Conservation (phyloP, 306 rosid species). For the Oemleria cerasiformis region DNA sequence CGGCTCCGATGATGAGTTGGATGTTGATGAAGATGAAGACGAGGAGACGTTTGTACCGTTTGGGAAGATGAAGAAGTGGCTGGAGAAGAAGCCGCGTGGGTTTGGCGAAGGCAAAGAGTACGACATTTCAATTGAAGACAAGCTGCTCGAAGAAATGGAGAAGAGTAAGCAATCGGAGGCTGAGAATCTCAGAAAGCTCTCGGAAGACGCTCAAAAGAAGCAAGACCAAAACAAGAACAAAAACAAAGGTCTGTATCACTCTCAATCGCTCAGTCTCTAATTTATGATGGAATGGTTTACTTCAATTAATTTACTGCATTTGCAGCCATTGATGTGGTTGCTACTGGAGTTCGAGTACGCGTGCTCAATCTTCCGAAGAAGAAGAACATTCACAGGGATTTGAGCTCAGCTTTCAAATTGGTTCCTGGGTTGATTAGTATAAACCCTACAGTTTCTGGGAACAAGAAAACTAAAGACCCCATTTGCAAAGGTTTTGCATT, state of each 20-base stretch:
- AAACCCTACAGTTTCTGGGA: conserved; percentile 65
- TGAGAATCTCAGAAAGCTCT: conserved; percentile 52
- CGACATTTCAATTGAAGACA: conserved; percentile 76
- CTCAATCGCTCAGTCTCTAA: background rate
- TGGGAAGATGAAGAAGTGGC: conserved; percentile 58
- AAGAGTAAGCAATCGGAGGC: conserved; percentile 50
- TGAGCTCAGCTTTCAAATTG: conserved; percentile 60
- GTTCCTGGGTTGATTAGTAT: conserved; percentile 60
- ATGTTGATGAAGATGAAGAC: conserved; percentile 29
- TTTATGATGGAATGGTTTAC: background rate
- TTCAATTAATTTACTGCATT: conserved; percentile 8
- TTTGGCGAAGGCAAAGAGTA: conserved; percentile 77
- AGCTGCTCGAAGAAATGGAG: conserved; percentile 72
- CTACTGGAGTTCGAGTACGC: conserved; percentile 47
- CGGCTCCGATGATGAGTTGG: conserved; percentile 18
- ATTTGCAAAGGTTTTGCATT: conserved; percentile 85
- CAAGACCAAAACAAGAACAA: conserved; percentile 18
- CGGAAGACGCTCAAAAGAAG: conserved; percentile 23
- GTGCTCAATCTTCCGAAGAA: conserved; percentile 76
- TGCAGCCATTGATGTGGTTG: conserved; percentile 50
- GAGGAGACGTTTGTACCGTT: conserved; percentile 43
- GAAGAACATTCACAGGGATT: conserved; percentile 71
- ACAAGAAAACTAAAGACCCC: conserved; percentile 93
- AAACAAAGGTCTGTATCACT: conserved; percentile 39
- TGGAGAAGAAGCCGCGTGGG: conserved; percentile 62